Percentiles rank a stretch among this genome's conserved stretches.
phyloP scores from a whole-genome alignment of 306 rosid species.

The Lathyrus oleraceus region DNA sequence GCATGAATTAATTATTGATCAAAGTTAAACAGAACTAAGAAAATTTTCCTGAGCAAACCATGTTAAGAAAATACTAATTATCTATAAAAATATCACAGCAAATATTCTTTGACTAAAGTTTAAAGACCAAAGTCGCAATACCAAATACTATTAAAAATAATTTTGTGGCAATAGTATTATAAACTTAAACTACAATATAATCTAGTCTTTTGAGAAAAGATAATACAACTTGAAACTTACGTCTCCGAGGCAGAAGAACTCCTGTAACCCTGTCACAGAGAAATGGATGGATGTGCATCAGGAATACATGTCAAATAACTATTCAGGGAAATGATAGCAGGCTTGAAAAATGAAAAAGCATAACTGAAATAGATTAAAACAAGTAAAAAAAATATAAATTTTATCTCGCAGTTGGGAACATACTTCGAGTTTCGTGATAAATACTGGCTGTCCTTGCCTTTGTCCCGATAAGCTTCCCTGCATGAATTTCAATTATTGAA shows the following conservation, averaged over 20 bases:
- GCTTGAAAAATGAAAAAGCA: conserved; percentile 22
- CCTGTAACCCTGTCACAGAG: conserved; percentile 83
- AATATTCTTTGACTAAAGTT: not conserved
- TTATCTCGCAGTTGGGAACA: conserved; percentile 38
- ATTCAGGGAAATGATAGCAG: conserved; percentile 19
- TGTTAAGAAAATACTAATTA: not conserved
- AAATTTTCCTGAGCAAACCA: not conserved
- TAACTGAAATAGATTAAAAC: conserved; percentile 8
- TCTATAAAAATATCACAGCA: not conserved
- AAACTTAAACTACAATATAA: conserved; percentile 31
- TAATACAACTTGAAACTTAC: conserved; percentile 58
- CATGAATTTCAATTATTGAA: conserved; percentile 40
- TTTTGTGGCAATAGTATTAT: conserved; percentile 11
- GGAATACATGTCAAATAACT: conserved; percentile 27
- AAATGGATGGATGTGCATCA: conserved; percentile 31
- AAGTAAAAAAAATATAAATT: not conserved
- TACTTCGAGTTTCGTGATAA: conserved; percentile 93
- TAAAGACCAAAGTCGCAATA: not conserved
- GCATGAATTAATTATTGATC: conserved; percentile 8
- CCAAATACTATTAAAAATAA: not conserved
- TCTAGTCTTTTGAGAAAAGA: conserved; percentile 20
- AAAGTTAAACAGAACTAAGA: not conserved
- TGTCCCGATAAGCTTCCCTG: conserved; percentile 97
- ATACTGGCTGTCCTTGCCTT: conserved; percentile 95
- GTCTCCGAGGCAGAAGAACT: conserved; percentile 77